Conservation (phyloP, 768 basidiomycete genomes). For the Mycena capillaripes region DNA sequence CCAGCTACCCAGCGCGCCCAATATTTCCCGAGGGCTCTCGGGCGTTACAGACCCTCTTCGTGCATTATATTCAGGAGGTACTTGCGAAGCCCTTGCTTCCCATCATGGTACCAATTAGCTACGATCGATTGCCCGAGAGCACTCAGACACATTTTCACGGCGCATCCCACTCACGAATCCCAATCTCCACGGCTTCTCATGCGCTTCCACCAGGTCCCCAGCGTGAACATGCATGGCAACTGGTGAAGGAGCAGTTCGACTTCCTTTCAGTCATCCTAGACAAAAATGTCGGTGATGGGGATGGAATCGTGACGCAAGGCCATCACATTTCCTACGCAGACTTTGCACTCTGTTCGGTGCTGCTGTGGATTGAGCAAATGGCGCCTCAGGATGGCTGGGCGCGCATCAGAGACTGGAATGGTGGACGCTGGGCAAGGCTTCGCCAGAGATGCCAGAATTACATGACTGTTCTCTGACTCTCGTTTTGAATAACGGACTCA, state of each 20-base stretch:
- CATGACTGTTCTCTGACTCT: conserved; percentile 60
- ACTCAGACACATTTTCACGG: conserved; percentile 66
- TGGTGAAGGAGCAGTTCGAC: no score
- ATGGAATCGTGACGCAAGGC: conserved; percentile 63
- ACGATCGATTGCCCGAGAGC: conserved; percentile 70
- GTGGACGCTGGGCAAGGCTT: conserved; percentile 62
- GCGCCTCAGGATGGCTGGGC: no score
- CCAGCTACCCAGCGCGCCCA: conserved; percentile 75
- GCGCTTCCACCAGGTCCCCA: no score
- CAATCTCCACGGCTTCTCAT: no score
- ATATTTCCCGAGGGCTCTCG: conserved; percentile 80
- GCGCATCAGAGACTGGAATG: conserved; percentile 62
- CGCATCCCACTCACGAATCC: no score
- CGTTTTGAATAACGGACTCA: neutral
- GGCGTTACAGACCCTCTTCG: conserved; percentile 77
- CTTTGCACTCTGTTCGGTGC: conserved; percentile 64
- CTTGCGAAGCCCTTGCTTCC: conserved; percentile 76
- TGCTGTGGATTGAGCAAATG: conserved; percentile 67
- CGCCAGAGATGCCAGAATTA: conserved; percentile 59
- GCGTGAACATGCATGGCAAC: no score
- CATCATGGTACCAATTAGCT: conserved; percentile 79
- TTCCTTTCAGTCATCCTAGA: no score
- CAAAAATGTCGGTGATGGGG: conserved; percentile 60
- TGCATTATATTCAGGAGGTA: conserved; percentile 76
- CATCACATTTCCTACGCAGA: conserved; percentile 66